A percentile compares a stretch with the other conserved stretches of the same genome.
phyloP scores from a whole-genome alignment of 306 rosid species.

The Trichosanthes cucumerina region DNA sequence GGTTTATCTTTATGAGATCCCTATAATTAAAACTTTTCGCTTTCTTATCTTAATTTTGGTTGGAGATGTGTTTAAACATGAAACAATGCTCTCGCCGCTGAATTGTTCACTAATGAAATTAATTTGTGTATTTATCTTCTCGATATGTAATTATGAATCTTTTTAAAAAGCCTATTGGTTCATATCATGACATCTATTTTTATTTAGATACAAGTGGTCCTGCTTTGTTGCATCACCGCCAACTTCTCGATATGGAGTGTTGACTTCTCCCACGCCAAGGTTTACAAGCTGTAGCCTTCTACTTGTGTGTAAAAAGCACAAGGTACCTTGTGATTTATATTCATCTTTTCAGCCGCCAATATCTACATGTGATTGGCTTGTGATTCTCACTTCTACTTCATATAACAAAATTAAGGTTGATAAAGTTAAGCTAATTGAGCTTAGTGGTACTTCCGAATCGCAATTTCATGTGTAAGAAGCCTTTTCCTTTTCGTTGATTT shows the following conservation, averaged over 20 bases:
- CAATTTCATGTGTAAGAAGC: too few species aligned
- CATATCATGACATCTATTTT: background rate
- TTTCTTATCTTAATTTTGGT: too few species aligned
- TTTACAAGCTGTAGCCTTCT: slow-evolving; percentile 75
- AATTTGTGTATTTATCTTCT: too few species aligned
- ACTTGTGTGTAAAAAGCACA: slow-evolving; percentile 81
- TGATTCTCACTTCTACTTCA: background rate
- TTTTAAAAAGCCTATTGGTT: background rate
- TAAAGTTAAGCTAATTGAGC: too few species aligned
- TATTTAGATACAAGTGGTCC: slow-evolving; percentile 52
- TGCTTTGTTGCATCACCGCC: slow-evolving; percentile 66
- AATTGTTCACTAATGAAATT: too few species aligned
- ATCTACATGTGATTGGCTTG: background rate
- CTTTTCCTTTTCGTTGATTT: too few species aligned
- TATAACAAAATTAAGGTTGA: slow-evolving; percentile 62
- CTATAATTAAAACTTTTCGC: background rate
- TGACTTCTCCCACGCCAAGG: slow-evolving; percentile 71
- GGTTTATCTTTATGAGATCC: slow-evolving; percentile 59
- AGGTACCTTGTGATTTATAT: slow-evolving; percentile 30
- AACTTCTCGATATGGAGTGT: slow-evolving; percentile 58
- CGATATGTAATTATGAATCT: too few species aligned
- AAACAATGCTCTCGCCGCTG: too few species aligned
- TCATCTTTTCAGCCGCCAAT: background rate
- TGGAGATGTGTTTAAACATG: too few species aligned
- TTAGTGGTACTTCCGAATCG: too few species aligned